Evolutionary conservation across 306 rosid species (phyloP).

Genomic region (Fagus crenata): DNA sequence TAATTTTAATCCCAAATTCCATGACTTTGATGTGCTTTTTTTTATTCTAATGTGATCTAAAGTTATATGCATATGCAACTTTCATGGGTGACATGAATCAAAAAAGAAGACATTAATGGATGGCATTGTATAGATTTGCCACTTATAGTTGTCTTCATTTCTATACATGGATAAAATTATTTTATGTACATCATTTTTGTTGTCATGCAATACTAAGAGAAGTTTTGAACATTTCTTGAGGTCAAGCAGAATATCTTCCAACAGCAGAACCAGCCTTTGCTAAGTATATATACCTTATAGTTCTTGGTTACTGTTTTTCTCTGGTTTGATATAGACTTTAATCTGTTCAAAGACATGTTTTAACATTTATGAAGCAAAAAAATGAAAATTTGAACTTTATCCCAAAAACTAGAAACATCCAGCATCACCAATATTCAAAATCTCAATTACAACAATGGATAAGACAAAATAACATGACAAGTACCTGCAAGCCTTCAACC

Average conservation of each 20-base stretch:
- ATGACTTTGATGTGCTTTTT: background rate
- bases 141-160: background rate
- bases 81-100: too few relatives aligned
- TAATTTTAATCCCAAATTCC: conserved; percentile 14
- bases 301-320: background rate
- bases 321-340: background rate
- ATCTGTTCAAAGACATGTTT: background rate
- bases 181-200: background rate
- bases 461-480: conserved; percentile 13
- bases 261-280: background rate
- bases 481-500: conserved; percentile 79
- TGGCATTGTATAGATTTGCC: background rate
- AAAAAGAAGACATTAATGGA: too few relatives aligned
- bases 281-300: background rate
- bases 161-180: background rate
- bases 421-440: conserved; percentile 28
- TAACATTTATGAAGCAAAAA: background rate
- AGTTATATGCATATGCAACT: background rate
- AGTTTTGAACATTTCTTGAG: background rate
- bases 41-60: background rate
- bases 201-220: background rate
- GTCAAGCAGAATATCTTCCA: background rate
- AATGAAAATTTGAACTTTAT: background rate
- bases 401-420: background rate
- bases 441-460: conserved; percentile 15